These are phyloP conservation scores for Lippia alba DNA, from an alignment of 305 asterid species.

Conservation along the genomic window DNA sequence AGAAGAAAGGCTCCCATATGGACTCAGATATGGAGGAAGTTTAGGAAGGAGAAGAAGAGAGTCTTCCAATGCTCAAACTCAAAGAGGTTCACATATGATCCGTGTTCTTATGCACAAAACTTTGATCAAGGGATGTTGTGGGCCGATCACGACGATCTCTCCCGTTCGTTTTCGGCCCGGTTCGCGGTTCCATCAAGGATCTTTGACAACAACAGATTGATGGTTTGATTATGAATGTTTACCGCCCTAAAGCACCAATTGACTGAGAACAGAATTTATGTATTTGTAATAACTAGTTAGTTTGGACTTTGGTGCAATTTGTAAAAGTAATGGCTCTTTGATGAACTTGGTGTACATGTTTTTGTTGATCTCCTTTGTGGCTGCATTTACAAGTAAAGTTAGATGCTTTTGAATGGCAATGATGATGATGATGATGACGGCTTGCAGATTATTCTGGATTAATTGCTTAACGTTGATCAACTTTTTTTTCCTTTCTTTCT, in stretches of 20 bases:
- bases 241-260: too few species aligned
- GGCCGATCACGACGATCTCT: constrained; percentile 56
- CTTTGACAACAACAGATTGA: constrained; percentile 48
- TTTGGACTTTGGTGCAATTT: not conserved
- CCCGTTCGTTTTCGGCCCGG: constrained; percentile 83
- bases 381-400: constrained; percentile 46
- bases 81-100: constrained; percentile 70
- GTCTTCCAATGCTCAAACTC: constrained; percentile 55
- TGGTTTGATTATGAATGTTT: constrained; percentile 26
- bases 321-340: constrained; percentile 10
- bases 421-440: not conserved
- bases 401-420: constrained; percentile 36
- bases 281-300: not conserved
- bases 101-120: constrained; percentile 69
- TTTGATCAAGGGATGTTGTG: constrained; percentile 62
- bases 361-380: constrained; percentile 18
- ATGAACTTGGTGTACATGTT: not conserved
- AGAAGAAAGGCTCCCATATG: constrained; percentile 54
- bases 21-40: constrained; percentile 72
- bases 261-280: not conserved
- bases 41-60: constrained; percentile 66
- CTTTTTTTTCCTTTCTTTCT: not conserved
- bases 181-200: constrained; percentile 72
- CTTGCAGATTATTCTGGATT: constrained; percentile 16
- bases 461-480: not conserved